Conservation (phyloP, 371 early-diverging fungal genomes). For the Funneliformis caledonium region DNA sequence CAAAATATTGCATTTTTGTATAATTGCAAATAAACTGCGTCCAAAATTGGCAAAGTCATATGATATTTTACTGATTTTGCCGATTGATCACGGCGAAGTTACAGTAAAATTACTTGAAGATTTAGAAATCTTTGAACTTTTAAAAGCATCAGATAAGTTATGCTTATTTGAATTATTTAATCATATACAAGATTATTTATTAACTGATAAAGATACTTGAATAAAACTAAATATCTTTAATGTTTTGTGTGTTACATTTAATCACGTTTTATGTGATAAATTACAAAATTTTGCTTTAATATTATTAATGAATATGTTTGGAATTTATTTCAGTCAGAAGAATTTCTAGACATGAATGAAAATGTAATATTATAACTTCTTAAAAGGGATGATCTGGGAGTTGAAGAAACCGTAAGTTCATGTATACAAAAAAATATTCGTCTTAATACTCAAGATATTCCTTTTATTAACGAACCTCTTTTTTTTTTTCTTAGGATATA, state of each 20-base stretch:
- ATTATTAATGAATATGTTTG: conserved; percentile 8
- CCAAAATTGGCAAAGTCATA: too few species aligned
- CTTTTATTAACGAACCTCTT: background rate
- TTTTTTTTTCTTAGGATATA: conserved; percentile 14
- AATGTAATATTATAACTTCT: background rate
- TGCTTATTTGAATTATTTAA: background rate
- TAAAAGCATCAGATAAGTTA: background rate
- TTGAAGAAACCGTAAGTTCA: conserved; percentile 23
- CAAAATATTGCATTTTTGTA: too few species aligned
- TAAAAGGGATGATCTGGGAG: background rate
- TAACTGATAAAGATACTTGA: background rate
- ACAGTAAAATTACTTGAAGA: conserved; percentile 16
- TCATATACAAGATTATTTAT: background rate
- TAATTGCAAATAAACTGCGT: too few species aligned
- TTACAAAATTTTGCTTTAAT: conserved; percentile 12
- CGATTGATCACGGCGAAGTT: too few species aligned
- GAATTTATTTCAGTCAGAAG: conserved; percentile 5
- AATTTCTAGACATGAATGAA: background rate
- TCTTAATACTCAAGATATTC: background rate
- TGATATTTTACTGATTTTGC: too few species aligned
- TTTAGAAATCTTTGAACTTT: background rate
- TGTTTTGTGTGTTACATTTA: background rate
- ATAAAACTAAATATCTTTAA: background rate
- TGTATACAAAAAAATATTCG: background rate
- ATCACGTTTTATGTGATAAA: background rate